A percentile compares a stretch with the other conserved stretches of the same genome.
phyloP scores from a whole-genome alignment of 2,329 filamentous ascomycete species.

The Aspergillus niger region DNA sequence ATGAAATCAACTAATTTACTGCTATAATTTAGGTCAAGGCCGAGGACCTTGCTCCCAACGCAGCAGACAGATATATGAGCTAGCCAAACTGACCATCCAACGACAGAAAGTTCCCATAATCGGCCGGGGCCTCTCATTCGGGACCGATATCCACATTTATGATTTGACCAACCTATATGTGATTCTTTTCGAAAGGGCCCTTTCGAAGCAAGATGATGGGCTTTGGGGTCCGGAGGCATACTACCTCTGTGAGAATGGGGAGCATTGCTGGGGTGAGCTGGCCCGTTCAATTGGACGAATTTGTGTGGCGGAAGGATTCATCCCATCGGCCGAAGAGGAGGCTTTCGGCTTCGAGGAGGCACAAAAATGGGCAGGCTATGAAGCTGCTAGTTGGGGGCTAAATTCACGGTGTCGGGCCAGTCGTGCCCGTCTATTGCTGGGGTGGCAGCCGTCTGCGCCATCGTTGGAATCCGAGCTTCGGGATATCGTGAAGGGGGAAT shows the following conservation, averaged over 20 bases:
- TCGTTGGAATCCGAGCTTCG: constrained; percentile 4
- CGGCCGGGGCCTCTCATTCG: constrained; percentile 8
- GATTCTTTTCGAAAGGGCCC: constrained; percentile 8
- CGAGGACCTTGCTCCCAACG: constrained; percentile 17
- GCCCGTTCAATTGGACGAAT: background rate
- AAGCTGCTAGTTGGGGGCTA: constrained; percentile 17
- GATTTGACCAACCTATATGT: constrained; percentile 11
- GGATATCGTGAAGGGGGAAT: constrained; percentile 13
- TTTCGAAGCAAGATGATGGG: background rate
- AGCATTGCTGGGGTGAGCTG: constrained; percentile 15
- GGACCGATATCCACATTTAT: constrained; percentile 12
- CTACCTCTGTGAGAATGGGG: constrained; percentile 10
- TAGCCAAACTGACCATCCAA: constrained; percentile 10
- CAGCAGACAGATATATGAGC: constrained; percentile 17
- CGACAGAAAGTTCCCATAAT: constrained; percentile 13
- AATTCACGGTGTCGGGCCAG: constrained; percentile 13
- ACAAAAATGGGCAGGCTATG: constrained; percentile 9
- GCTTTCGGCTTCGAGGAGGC: constrained; percentile 4
- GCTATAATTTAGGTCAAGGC: background rate
- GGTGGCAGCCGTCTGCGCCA: constrained; percentile 1
- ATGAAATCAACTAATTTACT: too few relatives aligned
- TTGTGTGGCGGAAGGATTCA: constrained; percentile 1
- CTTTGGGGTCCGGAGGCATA: constrained; percentile 14
- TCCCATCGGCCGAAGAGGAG: background rate
- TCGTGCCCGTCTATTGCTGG: constrained; percentile 6